Conservation (phyloP, 225 moss, liverwort and hornwort genomes). For the Rhytidiadelphus loreus region DNA sequence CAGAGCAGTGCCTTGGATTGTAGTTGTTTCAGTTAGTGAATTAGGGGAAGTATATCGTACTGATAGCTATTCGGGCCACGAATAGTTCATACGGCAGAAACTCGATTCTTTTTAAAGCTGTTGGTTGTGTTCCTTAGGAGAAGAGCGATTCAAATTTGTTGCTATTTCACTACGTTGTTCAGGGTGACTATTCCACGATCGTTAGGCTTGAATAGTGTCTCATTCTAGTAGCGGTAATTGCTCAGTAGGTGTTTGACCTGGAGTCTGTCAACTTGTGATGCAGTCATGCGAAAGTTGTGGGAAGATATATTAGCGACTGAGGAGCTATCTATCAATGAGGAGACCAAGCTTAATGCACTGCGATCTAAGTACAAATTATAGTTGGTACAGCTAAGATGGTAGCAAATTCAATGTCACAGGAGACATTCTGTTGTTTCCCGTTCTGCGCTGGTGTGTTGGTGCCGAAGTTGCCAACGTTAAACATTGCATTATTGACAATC, state of each 20-base stretch:
- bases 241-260: background rate
- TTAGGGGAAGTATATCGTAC: background rate
- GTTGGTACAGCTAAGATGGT: background rate
- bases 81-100: background rate
- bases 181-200: background rate
- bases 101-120: background rate
- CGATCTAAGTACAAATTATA: conserved; percentile 38
- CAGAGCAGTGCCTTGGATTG: background rate
- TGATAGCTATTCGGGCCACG: background rate
- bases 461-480: background rate
- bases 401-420: background rate
- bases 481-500: background rate
- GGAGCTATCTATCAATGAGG: conserved; percentile 31
- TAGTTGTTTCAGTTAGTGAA: background rate
- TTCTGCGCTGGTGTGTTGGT: background rate
- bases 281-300: conserved; percentile 41
- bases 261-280: background rate
- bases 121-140: background rate
- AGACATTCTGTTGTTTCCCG: background rate
- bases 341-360: conserved; percentile 24
- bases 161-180: background rate
- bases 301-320: conserved; percentile 28
- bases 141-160: background rate
- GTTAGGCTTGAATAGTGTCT: background rate
- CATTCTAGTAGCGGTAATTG: background rate